Evolutionary conservation across 768 basidiomycete species (phyloP).

Genomic region (Lactarius evosmus): DNA sequence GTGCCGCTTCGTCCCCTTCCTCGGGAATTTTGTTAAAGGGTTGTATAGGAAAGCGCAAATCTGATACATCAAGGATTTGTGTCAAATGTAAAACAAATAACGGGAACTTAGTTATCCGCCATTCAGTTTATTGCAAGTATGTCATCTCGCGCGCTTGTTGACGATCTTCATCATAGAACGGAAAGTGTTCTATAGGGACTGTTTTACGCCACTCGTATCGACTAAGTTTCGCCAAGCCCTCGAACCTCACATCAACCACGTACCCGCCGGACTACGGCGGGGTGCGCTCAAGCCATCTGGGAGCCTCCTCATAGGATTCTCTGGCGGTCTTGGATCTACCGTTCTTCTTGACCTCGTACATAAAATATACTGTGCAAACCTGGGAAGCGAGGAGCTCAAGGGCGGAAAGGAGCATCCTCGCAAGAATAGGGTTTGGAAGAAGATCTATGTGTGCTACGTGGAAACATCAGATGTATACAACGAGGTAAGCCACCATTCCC

Average conservation of each 20-base stretch:
- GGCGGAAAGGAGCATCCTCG: conserved; percentile 69
- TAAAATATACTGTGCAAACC: conserved; percentile 49
- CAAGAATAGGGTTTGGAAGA: conserved; percentile 58
- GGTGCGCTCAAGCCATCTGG: conserved; percentile 64
- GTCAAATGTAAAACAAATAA: conserved; percentile 66
- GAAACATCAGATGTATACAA: conserved; percentile 61
- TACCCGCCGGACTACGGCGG: conserved; percentile 52
- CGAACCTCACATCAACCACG: conserved; percentile 60
- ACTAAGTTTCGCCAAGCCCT: conserved; percentile 62
- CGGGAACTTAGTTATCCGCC: conserved; percentile 71
- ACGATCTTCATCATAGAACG: neutral
- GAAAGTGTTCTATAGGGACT: conserved; percentile 42
- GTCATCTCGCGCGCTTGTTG: conserved; percentile 27
- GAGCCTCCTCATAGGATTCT: conserved; percentile 64
- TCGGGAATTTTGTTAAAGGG: neutral
- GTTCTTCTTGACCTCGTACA: conserved; percentile 67
- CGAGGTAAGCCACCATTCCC: conserved; percentile 44
- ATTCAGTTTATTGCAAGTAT: conserved; percentile 84
- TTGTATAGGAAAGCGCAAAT: conserved; percentile 56
- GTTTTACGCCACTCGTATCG: conserved; percentile 61
- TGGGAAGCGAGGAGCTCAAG: conserved; percentile 34
- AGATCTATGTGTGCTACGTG: conserved; percentile 63
- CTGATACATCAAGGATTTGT: conserved; percentile 63
- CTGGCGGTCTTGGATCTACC: conserved; percentile 77
- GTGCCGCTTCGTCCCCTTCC: conserved; percentile 31